phyloP scores from a whole-genome alignment of 2,329 filamentous ascomycete species.

The Colletotrichum plurivorum region DNA sequence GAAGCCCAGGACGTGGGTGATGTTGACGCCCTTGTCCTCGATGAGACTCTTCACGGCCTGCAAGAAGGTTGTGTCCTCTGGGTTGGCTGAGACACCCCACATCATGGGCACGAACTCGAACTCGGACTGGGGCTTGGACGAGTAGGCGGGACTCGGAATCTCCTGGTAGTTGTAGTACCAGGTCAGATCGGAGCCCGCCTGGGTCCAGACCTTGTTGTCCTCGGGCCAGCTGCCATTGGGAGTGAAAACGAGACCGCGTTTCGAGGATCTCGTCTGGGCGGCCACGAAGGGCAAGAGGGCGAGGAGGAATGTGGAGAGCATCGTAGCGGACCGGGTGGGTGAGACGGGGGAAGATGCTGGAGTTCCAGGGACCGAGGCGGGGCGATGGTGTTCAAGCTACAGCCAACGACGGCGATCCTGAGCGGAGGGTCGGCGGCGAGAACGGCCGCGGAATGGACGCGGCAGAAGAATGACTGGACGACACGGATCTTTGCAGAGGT shows the following conservation, averaged over 20 bases:
- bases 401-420: conserved; percentile 1
- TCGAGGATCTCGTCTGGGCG: conserved; percentile 60
- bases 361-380: neutral
- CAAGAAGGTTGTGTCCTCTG: conserved; percentile 72
- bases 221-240: conserved; percentile 65
- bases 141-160: conserved; percentile 68
- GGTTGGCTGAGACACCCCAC: conserved; percentile 71
- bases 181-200: conserved; percentile 70
- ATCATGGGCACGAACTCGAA: conserved; percentile 88
- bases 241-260: conserved; percentile 82
- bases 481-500: neutral
- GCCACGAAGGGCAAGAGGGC: conserved; percentile 44
- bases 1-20: conserved; percentile 80
- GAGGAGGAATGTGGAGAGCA: conserved; percentile 42
- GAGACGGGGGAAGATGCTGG: conserved; percentile 19
- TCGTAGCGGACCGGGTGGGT: conserved; percentile 19
- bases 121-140: conserved; percentile 61
- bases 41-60: conserved; percentile 70
- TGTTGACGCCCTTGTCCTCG: conserved; percentile 64
- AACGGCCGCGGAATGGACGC: too few relatives aligned
- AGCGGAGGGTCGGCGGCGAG: neutral
- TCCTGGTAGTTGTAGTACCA: conserved; percentile 90
- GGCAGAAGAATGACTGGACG: too few relatives aligned
- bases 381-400: neutral
- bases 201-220: conserved; percentile 78